Conservation (phyloP, 768 basidiomycete genomes). For the Lactarius indigo region DNA sequence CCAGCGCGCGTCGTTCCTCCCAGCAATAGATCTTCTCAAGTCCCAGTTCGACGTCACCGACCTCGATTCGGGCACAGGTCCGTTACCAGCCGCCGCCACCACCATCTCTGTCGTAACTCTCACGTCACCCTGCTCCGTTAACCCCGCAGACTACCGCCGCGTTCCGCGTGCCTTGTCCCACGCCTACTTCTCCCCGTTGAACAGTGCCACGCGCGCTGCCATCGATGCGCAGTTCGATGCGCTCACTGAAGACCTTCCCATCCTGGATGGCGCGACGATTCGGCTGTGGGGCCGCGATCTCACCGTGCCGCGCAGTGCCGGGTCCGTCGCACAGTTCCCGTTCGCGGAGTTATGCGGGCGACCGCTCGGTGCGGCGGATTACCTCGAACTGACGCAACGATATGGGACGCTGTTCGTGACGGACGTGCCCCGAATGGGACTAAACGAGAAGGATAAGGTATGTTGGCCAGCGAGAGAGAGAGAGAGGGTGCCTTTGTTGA, state of each 20-base stretch:
- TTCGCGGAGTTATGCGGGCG: slow-evolving; percentile 86
- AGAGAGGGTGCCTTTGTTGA: background rate
- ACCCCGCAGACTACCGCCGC: slow-evolving; percentile 79
- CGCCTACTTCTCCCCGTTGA: slow-evolving; percentile 86
- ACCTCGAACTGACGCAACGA: slow-evolving; percentile 84
- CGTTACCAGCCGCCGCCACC: slow-evolving; percentile 20
- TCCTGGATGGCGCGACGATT: slow-evolving; percentile 60
- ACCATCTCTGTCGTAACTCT: background rate
- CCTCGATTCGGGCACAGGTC: slow-evolving; percentile 93
- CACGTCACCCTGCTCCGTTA: background rate
- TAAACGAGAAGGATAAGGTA: slow-evolving; percentile 85
- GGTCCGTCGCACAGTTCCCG: slow-evolving; percentile 76
- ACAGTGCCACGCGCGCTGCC: slow-evolving; percentile 59
- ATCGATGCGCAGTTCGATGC: slow-evolving; percentile 82
- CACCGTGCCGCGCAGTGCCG: slow-evolving; percentile 73
- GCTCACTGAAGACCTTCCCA: slow-evolving; percentile 55
- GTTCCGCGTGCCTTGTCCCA: slow-evolving; percentile 90
- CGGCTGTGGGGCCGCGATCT: slow-evolving; percentile 90
- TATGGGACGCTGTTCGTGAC: slow-evolving; percentile 87
- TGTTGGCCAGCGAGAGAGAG: slow-evolving; percentile 13
- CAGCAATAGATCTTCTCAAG: slow-evolving; percentile 92
- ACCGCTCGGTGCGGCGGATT: slow-evolving; percentile 92
- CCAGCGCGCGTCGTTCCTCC: slow-evolving; percentile 90
- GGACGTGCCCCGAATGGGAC: slow-evolving; percentile 84
- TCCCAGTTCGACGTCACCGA: slow-evolving; percentile 82